Evolutionary conservation across 495 filamentous ascomycete species (phyloP), one percentile per base, ranked within the genome.

Genomic region (Talaromyces adpressus): DNA sequence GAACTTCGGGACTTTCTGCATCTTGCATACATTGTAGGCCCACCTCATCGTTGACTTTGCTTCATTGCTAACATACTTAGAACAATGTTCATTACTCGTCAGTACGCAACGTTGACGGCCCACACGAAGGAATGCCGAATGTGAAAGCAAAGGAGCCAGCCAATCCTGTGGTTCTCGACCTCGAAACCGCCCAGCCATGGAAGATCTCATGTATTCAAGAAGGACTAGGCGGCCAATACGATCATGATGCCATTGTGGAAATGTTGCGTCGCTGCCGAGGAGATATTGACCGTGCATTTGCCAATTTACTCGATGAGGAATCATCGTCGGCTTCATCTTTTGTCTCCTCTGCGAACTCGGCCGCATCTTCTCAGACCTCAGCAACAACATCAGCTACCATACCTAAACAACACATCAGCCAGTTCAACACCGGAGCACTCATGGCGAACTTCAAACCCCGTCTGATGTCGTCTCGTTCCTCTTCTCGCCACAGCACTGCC

Each of bases 21-120:
- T 69, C 86, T 92, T 74, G 89, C 88, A 14, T 89, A 89, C 69
- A 88, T 91, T 70, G 87, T 89, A 81, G 78, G 85, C 76, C 61
- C 32, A 45, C 65, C 62, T 29, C 64, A 45, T 51, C n/a, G 36
- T 61, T 66, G 34, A 32, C 32, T 61, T 56, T 45, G 12, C 6
- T 57, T 23, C 16, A 25, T 45, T 45, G 9, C 16, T 47, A 29
- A 32, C 16, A 18, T 51, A n/a, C 12, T 51, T 69, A 87, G 84
- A 74, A 70, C 59, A 91, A 86, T 76, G 85, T 91, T 69, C 89
- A 92, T 70, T 92, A 89, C 70, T 89, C 87, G 3, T 91, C 89
- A 1, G 84, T 91, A 63, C 84, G 87, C 59, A 83, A 85, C 65
- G 71, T 84, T 18, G 68, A 82, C 62, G 87, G 85, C 11, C 82